A percentile compares a stretch with the other conserved stretches of the same genome.
Conservation (phyloP, 1,284 basidiomycete genomes). For the Takashimella tepidaria region DNA sequence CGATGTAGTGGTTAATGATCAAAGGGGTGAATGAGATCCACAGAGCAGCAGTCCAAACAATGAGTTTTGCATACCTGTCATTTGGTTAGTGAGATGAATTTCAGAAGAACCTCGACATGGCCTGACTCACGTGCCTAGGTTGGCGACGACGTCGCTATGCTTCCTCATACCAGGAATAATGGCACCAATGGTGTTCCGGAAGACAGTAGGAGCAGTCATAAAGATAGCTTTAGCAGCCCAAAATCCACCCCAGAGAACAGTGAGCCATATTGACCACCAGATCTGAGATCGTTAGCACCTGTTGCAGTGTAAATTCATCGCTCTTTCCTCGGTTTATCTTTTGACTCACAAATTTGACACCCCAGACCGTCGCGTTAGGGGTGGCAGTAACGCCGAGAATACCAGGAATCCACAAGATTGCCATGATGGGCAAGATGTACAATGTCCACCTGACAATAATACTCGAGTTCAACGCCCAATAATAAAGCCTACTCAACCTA, state of each 20-base stretch:
- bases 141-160: conserved; percentile 71
- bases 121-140: conserved; percentile 59
- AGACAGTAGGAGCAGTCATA: conserved; percentile 58
- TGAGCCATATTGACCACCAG: conserved; percentile 86
- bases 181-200: conserved; percentile 62
- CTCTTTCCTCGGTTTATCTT: too few relatives aligned
- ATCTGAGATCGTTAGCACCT: conserved; percentile 37
- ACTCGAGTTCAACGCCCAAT: conserved; percentile 69
- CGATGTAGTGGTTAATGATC: conserved; percentile 48
- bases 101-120: not conserved
- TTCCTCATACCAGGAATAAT: conserved; percentile 63
- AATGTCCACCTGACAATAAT: conserved; percentile 74
- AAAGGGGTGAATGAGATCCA: conserved; percentile 68
- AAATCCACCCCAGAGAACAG: conserved; percentile 76
- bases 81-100: too few relatives aligned
- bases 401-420: conserved; percentile 63
- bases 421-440: conserved; percentile 69
- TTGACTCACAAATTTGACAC: conserved; percentile 50
- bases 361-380: conserved; percentile 53
- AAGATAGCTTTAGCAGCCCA: conserved; percentile 68
- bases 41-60: conserved; percentile 61
- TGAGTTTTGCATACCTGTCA: conserved; percentile 54
- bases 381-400: conserved; percentile 64
- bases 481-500: conserved; percentile 53
- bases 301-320: conserved; percentile 51